Percentiles rank a stretch among this genome's conserved stretches.
These are phyloP conservation scores for Apiospora hydei DNA, from an alignment of 2,329 filamentous ascomycete species.

Conservation along the genomic window DNA sequence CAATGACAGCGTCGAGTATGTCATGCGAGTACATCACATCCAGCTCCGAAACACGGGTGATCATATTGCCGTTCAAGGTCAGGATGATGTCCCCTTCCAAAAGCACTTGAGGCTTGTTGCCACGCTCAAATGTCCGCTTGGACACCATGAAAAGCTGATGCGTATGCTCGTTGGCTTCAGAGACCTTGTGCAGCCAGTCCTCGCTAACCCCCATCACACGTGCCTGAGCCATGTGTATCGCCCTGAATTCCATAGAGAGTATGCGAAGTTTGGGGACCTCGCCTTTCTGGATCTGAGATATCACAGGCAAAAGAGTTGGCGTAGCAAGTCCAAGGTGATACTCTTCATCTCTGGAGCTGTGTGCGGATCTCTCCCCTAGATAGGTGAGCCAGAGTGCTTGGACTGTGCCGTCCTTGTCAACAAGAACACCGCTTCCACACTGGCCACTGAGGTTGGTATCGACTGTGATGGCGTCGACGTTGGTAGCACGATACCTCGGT, in stretches of 20 bases:
- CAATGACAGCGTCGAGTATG: constrained; percentile 81
- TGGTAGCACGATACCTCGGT: constrained; percentile 91
- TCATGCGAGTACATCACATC: constrained; percentile 97
- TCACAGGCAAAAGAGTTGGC: constrained; percentile 86
- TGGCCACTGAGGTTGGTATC: constrained; percentile 91
- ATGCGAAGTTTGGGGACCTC: constrained; percentile 84
- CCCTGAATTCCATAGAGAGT: constrained; percentile 90
- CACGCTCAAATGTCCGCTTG: constrained; percentile 78
- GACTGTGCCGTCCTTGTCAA: constrained; percentile 88
- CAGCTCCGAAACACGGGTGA: constrained; percentile 90
- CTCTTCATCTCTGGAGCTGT: constrained; percentile 87
- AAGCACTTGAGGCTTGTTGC: constrained; percentile 62
- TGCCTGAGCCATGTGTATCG: constrained; percentile 96
- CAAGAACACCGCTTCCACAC: constrained; percentile 91
- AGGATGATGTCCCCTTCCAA: constrained; percentile 92
- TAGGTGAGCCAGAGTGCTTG: constrained; percentile 98
- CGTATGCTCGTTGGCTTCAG: constrained; percentile 85
- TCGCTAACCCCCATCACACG: constrained; percentile 97
- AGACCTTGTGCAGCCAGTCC: constrained; percentile 92
- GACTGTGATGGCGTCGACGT: constrained; percentile 95
- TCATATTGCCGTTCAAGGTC: constrained; percentile 88
- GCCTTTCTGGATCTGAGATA: constrained; percentile 83
- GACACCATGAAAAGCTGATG: constrained; percentile 99
- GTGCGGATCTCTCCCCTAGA: constrained; percentile 83
- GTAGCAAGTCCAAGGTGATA: constrained; percentile 94